Evolutionary conservation across 2,329 filamentous ascomycete species (phyloP).

Genomic region (Cyanodermella asteris): DNA sequence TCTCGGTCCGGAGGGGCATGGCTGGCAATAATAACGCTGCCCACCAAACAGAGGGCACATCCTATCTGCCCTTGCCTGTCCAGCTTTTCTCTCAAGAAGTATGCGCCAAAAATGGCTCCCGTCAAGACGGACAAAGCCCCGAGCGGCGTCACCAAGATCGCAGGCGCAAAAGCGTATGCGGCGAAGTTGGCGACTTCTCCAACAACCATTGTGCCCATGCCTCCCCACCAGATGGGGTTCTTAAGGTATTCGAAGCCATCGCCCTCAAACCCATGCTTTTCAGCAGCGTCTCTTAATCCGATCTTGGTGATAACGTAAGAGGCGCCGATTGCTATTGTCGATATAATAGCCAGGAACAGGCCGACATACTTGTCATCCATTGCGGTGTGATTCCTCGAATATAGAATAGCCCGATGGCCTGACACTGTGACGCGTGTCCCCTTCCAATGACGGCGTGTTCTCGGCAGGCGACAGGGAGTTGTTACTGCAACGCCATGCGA

Average conservation of each 20-base stretch:
- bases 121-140: constrained; percentile 89
- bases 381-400: constrained; percentile 12
- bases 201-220: constrained; percentile 74
- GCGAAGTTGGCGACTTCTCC: constrained; percentile 96
- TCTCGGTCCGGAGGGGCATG: constrained; percentile 90
- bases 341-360: constrained; percentile 51
- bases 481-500: too few relatives aligned
- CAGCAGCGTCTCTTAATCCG: constrained; percentile 75
- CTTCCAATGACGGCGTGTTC: too few relatives aligned
- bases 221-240: constrained; percentile 94
- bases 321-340: constrained; percentile 57
- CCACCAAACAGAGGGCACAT: constrained; percentile 87
- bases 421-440: too few relatives aligned
- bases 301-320: constrained; percentile 99
- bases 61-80: constrained; percentile 84
- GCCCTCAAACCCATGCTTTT: constrained; percentile 86
- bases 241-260: constrained; percentile 87
- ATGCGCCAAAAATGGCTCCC: constrained; percentile 77
- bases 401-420: too few relatives aligned
- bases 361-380: constrained; percentile 44
- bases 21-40: constrained; percentile 89
- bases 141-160: constrained; percentile 90
- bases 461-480: too few relatives aligned
- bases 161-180: constrained; percentile 92
- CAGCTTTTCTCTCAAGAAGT: constrained; percentile 76